Evolutionary conservation across 225 moss, liverwort and hornwort genomes (phyloP).

Genomic region (Rhytidiadelphus loreus): DNA sequence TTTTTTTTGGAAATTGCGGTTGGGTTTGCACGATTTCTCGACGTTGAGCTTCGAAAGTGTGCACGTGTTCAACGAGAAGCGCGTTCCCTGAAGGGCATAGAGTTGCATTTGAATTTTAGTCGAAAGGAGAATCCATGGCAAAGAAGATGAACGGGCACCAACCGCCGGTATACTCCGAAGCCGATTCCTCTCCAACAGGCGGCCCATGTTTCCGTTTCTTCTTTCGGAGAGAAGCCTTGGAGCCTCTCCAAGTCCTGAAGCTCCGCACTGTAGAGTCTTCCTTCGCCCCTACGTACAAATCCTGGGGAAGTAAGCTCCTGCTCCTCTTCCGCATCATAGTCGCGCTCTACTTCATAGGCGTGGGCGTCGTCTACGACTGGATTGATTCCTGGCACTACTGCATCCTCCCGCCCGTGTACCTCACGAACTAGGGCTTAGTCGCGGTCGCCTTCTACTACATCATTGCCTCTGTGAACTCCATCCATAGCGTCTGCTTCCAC

Average conservation of each 20-base stretch:
- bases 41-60: neutral
- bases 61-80: neutral
- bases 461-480: conserved; percentile 5
- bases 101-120: neutral
- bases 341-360: conserved; percentile 2
- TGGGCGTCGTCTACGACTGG: conserved; percentile 8
- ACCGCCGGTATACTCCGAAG: neutral
- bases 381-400: neutral
- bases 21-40: neutral
- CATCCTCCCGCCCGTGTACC: conserved; percentile 13
- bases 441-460: conserved; percentile 5
- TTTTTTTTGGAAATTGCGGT: neutral
- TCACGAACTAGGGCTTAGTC: conserved; percentile 29
- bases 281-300: conserved; percentile 8
- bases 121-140: neutral
- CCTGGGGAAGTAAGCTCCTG: conserved; percentile 16
- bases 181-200: neutral
- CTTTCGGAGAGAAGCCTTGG: conserved; percentile 11
- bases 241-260: conserved; percentile 12
- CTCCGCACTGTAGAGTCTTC: conserved; percentile 22
- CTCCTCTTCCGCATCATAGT: conserved; percentile 13
- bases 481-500: conserved; percentile 2
- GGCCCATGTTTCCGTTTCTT: conserved; percentile 24
- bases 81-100: neutral
- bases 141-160: neutral